Conservation (phyloP, 805 yeast genomes). For the Wickerhamiella spandovensis region DNA sequence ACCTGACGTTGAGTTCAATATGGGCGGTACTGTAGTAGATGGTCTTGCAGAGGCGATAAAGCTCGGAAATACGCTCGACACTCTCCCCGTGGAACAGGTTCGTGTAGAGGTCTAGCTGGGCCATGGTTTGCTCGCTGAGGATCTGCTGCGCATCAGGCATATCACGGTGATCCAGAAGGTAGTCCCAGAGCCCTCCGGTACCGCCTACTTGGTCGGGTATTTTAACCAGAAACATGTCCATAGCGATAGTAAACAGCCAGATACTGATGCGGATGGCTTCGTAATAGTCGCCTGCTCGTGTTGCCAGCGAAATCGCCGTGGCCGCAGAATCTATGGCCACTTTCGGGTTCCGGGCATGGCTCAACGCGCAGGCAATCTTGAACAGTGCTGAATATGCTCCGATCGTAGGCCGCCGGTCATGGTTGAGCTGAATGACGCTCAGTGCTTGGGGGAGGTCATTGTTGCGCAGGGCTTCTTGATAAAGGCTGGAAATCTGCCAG, state of each 20-base stretch:
- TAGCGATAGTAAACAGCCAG: neutral
- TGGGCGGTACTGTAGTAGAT: neutral
- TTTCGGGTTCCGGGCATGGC: neutral
- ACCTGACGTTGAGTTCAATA: neutral
- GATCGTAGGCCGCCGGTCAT: neutral
- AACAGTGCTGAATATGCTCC: neutral
- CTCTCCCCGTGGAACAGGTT: neutral
- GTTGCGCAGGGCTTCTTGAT: neutral
- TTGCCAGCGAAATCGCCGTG: neutral
- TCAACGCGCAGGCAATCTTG: neutral
- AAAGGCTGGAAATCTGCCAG: neutral
- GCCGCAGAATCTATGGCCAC: neutral
- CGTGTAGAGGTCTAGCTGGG: neutral
- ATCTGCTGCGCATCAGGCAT: neutral
- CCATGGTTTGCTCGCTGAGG: neutral
- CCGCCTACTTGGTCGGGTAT: neutral
- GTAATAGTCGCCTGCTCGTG: neutral
- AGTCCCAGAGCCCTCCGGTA: neutral
- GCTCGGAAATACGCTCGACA: neutral
- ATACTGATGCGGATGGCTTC: neutral
- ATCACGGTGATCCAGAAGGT: neutral
- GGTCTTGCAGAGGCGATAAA: neutral
- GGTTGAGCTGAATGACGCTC: neutral
- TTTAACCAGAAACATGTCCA: neutral
- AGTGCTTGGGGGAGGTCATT: neutral